Base-by-base conservation (phyloP, 129 eudicot species). In the Artemisia tridentata region DNA sequence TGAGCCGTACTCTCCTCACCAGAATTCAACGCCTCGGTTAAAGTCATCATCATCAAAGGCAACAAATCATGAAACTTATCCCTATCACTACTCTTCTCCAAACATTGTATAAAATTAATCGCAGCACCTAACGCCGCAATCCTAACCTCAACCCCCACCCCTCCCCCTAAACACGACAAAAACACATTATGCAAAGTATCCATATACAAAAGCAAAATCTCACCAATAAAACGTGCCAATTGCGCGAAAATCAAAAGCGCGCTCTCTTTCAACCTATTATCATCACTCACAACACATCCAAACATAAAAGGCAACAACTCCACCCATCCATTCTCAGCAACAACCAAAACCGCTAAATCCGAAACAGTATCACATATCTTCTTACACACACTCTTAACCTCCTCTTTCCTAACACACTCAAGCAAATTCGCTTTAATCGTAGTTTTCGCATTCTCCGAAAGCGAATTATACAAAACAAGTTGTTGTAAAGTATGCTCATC, bases 261-360 rank as follows among this genome's bases (percentile, higher is more conserved):
- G 4, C 84, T 81, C 18, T 95, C 99, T 66, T 82, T 86, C 3
- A 84, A 72, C 49, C 84, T 77, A 3, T 80, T 29, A 9, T 77
- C 72, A 1, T 80, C 88, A 0, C 95, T 85, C 12, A 84, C 86
- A 2, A 95, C 97, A 67, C 93, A 95, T 34, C 86, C 86, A 48
- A 95, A 95, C 91, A 95, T 88, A 65, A 95, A 90, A 0, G 99
- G 99, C 49, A 95, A 62, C 10, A 95, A 69, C 48, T 95, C 97
- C 47, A 89, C 93, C 99, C 99, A 95, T 1, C 79, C 81, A 25
- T 86, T 86, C 4, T 95, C 95, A 0, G 91, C 88, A 6, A 90
- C 48, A 53, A 90, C 77, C 47, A 84, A 72, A 4, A 95, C 82
- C 0, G 96, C 96, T 4, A 95, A 87, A 57, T 95, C 99, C 0